Evolutionary conservation across 495 filamentous ascomycete species (phyloP), one percentile per base, ranked within the genome.

Genomic region (Extremus antarcticus): DNA sequence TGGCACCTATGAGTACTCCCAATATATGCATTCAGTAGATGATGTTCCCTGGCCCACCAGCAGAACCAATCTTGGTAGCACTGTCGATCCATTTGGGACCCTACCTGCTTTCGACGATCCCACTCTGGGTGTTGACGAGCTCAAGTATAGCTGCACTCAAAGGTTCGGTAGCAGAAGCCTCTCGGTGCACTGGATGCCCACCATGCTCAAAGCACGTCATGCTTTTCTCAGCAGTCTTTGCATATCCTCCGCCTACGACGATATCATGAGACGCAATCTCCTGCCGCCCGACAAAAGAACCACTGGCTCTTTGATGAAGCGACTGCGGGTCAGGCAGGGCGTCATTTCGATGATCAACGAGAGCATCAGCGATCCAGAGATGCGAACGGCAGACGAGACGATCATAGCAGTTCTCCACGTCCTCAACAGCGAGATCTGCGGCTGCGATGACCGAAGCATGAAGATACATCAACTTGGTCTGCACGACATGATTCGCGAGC

Each of bases 151-250:
- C 20, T 57, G 54, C 25, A 57, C 48, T 52, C 25, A 22, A 10
- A 35, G 49, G 11, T 57, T 57, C 24, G 55, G 55, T 16, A 57
- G 32, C n/a, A 43, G 38, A 39, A 25, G 55, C 40, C 53, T 57
- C 20, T 22, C 47, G 9, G 22, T 43, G n/a, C 29, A 51, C 25
- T 69, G 66, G 66, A 56, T 67, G 13, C 63, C 66, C 1, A 60
- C 61, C n/a, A 58, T 69, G 24, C 58, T 66, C 52, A 59, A 57
- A 17, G 61, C 55, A 19, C 63, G 55, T 2, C 61, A 65, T 41
- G 67, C 67, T 8, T 70, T 70, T 46, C 61, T 70, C n/a, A 68
- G 65, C 50, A 68, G 65, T 1, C 57, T 70, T 0, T 62, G 59
- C 50, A 65, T 70, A 13, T 63, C 65, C 10, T 63, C 65, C 10